A percentile compares a stretch with the other conserved stretches of the same genome.
phyloP scores from a whole-genome alignment of 495 filamentous ascomycete species.

The Penicillium antarcticum region DNA sequence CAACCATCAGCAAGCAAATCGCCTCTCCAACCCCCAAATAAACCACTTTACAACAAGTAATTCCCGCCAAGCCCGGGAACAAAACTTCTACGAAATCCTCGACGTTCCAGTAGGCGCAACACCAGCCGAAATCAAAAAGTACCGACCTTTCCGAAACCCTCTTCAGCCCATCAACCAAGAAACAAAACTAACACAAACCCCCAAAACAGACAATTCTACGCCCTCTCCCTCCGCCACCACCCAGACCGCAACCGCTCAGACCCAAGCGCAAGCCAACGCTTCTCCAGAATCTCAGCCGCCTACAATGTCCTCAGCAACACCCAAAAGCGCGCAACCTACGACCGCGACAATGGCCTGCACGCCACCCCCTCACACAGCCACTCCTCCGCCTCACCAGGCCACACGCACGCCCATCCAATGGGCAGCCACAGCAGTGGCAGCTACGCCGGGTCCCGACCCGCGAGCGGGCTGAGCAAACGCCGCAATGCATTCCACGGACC shows the following conservation, averaged over 20 bases:
- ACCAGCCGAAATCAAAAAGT: slow-evolving; percentile 81
- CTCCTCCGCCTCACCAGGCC: slow-evolving; percentile 39
- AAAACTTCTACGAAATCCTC: slow-evolving; percentile 77
- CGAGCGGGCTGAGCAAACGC: slow-evolving; percentile 75
- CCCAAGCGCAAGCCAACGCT: slow-evolving; percentile 68
- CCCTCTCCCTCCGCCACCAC: slow-evolving; percentile 88
- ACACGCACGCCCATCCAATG: slow-evolving; percentile 41
- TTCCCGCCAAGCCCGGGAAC: slow-evolving; percentile 38
- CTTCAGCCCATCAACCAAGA: slow-evolving; percentile 3
- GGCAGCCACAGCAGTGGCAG: slow-evolving; percentile 36
- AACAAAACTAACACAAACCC: background rate
- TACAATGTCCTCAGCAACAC: slow-evolving; percentile 74
- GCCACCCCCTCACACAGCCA: slow-evolving; percentile 22
- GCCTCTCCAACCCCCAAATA: background rate
- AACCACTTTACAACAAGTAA: slow-evolving; percentile 41
- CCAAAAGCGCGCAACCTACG: slow-evolving; percentile 72
- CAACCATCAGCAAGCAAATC: slow-evolving; percentile 6
- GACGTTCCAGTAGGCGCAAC: slow-evolving; percentile 66
- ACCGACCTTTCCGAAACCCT: slow-evolving; percentile 1
- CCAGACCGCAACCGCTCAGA: slow-evolving; percentile 85
- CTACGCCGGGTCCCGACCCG: slow-evolving; percentile 65
- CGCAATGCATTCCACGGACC: slow-evolving; percentile 75
- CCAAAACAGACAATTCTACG: slow-evolving; percentile 68
- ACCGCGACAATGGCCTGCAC: slow-evolving; percentile 55
- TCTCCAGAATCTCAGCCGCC: slow-evolving; percentile 82